Evolutionary conservation across 257 asterid genomes (phyloP), one percentile per base, ranked within the genome.

Genomic region (Perilla frutescens): DNA sequence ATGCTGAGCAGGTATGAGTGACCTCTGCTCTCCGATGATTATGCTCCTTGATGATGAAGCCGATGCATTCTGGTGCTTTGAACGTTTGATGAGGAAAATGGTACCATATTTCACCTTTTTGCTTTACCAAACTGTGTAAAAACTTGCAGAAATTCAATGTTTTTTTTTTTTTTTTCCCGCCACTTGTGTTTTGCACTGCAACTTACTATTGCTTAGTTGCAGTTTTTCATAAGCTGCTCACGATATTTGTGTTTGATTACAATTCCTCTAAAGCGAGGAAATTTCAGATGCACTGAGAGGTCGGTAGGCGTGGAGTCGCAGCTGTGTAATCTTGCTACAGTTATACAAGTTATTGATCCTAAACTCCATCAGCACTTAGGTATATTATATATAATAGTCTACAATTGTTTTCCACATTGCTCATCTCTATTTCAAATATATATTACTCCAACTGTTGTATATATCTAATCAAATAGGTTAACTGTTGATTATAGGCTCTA

Each of bases 41-140:
- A 81, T 94, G 34, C 96, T 94, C 74, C 93, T 91, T 62, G 97
- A 86, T 15, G 86, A 91, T 76, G 97, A 94, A 82, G 99, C 93
- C 0, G 99, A 94, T 83, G 88, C 99, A 7, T 94, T 88, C 83
- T 94, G 99, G 99, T 91, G 97, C 89, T 94, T 91, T 74, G 93
- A 94, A 60, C 96, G 87, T 62, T 43, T 91, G 82, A 94, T 94
- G 97, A 81, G 89, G 57, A 86, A 89, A 91, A 76, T 94, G 96
- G 99, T 91, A 87, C 60, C 20, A 14, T 50, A 49, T 13, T 51
- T 51, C 32, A 12, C 53, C 9, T 36, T 45, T 63, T 67, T 20
- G 26, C 6, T 20, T 20, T 20, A 20, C 26, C 26, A 20, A 20
- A 20, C 26, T 20, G 26, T 20, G 26, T 20, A 20, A 20, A 20